Percentiles rank a stretch among this genome's conserved stretches.
Evolutionary conservation across 2,329 filamentous ascomycete genomes (phyloP).

Genomic region (Rutstroemia sp.): DNA sequence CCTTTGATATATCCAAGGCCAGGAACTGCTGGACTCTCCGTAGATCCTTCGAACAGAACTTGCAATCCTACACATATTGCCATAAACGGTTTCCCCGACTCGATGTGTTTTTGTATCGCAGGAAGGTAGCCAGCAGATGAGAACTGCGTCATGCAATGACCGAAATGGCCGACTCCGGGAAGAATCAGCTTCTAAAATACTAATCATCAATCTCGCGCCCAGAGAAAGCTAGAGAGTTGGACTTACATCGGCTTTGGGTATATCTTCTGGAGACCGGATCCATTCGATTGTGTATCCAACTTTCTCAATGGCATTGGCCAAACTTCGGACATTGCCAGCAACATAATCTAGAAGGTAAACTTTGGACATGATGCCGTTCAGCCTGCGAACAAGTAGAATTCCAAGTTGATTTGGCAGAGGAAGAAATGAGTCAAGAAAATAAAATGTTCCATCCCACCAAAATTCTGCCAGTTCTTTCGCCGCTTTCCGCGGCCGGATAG

Average conservation of each 20-base stretch:
- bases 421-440: too few species aligned
- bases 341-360: conserved; percentile 83
- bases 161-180: conserved; percentile 95
- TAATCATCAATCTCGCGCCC: not conserved
- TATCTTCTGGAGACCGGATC: conserved; percentile 78
- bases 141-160: conserved; percentile 86
- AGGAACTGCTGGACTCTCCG: conserved; percentile 63
- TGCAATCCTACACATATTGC: conserved; percentile 94
- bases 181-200: conserved; percentile 73
- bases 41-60: conserved; percentile 79
- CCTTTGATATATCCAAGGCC: conserved; percentile 72
- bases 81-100: conserved; percentile 93
- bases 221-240: too few species aligned
- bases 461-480: too few species aligned
- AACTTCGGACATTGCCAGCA: conserved; percentile 88
- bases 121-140: conserved; percentile 74
- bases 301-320: conserved; percentile 97
- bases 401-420: conserved; percentile 2
- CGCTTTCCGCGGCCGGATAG: not conserved
- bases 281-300: conserved; percentile 89
- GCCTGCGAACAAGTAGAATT: too few species aligned
- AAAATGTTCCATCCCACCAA: too few species aligned
- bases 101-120: conserved; percentile 75
- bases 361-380: conserved; percentile 52
- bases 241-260: conserved; percentile 74